A percentile compares a stretch with the other conserved stretches of the same genome.
Evolutionary conservation across 257 asterid genomes (phyloP).

Genomic region (Forsythia suspensa): DNA sequence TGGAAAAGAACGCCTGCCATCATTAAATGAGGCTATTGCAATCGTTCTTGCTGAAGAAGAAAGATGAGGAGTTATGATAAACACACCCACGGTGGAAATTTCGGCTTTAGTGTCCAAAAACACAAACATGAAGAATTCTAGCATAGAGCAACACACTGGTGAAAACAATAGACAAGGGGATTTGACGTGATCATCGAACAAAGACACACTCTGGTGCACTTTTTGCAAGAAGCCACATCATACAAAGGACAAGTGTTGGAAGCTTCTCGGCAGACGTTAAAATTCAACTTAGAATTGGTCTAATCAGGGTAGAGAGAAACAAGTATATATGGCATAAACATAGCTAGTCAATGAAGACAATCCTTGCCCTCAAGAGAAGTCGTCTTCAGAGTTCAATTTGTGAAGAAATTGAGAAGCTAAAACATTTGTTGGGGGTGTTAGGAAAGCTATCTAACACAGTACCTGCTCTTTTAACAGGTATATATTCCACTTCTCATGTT

Average conservation of each 20-base stretch:
- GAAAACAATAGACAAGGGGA: not conserved
- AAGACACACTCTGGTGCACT: not conserved
- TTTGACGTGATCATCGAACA: not conserved
- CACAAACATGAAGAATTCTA: not conserved
- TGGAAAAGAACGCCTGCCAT: not conserved
- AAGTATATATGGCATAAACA: not conserved
- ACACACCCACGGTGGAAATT: not conserved
- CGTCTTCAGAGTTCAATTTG: not conserved
- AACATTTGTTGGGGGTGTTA: not conserved
- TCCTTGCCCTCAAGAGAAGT: too few species aligned
- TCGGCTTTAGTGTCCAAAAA: not conserved
- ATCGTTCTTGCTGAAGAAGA: not conserved
- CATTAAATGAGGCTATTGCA: not conserved
- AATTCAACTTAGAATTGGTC: not conserved
- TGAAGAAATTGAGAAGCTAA: too few species aligned
- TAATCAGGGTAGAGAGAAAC: not conserved
- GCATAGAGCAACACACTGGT: not conserved
- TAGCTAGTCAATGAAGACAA: too few species aligned
- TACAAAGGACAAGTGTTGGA: not conserved
- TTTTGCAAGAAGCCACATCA: not conserved
- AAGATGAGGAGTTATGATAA: not conserved
- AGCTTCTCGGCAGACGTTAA: not conserved
- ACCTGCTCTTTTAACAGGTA: not conserved
- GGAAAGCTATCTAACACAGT: not conserved
- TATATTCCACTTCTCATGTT: not conserved